Percentiles rank a stretch among this genome's conserved stretches.
These are phyloP conservation scores for Rhododendron griersonianum DNA, from an alignment of 148 eudicot species.

Conservation along the genomic window DNA sequence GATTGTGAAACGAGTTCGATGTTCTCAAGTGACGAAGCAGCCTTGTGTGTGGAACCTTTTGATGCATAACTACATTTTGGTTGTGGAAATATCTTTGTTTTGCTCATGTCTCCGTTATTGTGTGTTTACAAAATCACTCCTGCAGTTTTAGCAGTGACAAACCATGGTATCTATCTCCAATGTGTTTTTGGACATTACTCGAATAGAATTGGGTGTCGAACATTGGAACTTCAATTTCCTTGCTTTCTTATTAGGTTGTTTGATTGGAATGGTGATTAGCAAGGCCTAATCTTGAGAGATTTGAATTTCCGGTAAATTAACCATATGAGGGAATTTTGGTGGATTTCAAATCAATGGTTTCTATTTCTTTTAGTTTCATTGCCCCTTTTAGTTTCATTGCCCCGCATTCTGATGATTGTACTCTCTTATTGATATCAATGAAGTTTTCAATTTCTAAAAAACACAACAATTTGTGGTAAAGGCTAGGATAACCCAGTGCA, in stretches of 20 bases:
- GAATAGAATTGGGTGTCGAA: neutral
- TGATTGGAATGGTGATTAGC: neutral
- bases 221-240: neutral
- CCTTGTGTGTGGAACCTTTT: neutral
- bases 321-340: neutral
- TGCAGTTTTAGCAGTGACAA: neutral
- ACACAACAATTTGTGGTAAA: too few relatives aligned
- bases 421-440: too few relatives aligned
- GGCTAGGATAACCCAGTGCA: too few relatives aligned
- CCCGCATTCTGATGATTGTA: neutral
- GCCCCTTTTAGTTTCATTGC: neutral
- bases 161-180: neutral
- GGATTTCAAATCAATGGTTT: neutral
- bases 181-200: neutral
- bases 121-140: neutral
- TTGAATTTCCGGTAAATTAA: neutral
- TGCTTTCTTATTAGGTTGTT: neutral
- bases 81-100: neutral
- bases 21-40: neutral
- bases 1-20: neutral
- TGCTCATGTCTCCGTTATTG: neutral
- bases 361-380: neutral
- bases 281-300: neutral
- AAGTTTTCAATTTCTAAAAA: too few relatives aligned
- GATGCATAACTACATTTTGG: neutral